Base-by-base conservation (phyloP, 768 basidiomycete species). In the button mushroom (Agaricus bisporus) region DNA sequence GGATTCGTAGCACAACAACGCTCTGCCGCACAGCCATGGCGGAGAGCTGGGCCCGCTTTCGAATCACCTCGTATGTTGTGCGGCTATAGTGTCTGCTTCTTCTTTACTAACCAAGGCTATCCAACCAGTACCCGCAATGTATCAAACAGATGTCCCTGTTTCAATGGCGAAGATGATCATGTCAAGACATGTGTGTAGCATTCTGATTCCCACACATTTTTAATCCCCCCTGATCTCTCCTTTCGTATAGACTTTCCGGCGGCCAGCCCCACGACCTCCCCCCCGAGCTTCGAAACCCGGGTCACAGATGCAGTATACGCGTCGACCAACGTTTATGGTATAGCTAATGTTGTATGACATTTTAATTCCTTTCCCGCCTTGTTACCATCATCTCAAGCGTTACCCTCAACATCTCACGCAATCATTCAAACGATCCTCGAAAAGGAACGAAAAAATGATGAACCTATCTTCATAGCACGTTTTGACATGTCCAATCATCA, bases 111-210 rank as follows among this genome's bases (percentile, higher is more conserved):
- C n/a, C n/a, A n/a, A 11, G 18, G 39, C 48, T 58, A 36, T 28
- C 32, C 20, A n/a, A 8, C 28, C 48, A 71, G 66, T 63, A 41
- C 67, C 70, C 8, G 62, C 68, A 14, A 52, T 69, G 37, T 71
- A 69, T 54, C 58, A 68, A 56, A 54, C 64, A 20, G 65, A 68
- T 25, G 63, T 64, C 12, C 70, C 70, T 17, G 67, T 65, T 8
- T 69, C 68, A 1, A 71, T 71, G 70, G 70, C 70, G 10, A 71
- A 71, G 51, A 68, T 71, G 61, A 71, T 71, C 60, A 71, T 71
- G 70, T 69, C 68, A 32, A 60, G 68, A 57, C 70, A 71, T 61
- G 66, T 67, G 55, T 47, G 66, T 59, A 10, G 26, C 20, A 20
- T 48, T 37, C 50, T 38, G 28, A 22, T 32, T 50, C 51, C 41